Percentiles rank a stretch among this genome's conserved stretches.
These are phyloP conservation scores for Pyrenophora teres DNA, from an alignment of 2,329 filamentous ascomycete genomes.

Conservation along the genomic window DNA sequence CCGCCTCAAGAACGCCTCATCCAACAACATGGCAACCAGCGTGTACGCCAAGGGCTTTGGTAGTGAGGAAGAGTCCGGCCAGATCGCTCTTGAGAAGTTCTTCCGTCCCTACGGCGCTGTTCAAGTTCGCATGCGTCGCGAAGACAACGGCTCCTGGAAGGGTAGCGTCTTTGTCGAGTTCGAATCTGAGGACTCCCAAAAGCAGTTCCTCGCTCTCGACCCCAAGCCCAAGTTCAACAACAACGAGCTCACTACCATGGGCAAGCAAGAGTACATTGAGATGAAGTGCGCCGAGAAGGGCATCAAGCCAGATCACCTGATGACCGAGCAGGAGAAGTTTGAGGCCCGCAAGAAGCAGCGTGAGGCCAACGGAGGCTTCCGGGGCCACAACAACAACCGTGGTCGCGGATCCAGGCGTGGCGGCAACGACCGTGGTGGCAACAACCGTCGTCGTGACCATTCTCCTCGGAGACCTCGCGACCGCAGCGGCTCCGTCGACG, in stretches of 20 bases:
- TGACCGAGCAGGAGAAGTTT: conserved; percentile 32
- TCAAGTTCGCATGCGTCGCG: conserved; percentile 83
- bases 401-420: conserved; percentile 37
- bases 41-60: conserved; percentile 96
- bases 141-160: conserved; percentile 76
- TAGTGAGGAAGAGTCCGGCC: conserved; percentile 77
- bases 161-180: conserved; percentile 97
- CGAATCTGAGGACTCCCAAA: conserved; percentile 73
- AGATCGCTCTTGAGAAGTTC: conserved; percentile 93
- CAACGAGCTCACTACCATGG: conserved; percentile 78
- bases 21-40: conserved; percentile 71
- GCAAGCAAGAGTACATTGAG: conserved; percentile 81
- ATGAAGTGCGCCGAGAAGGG: conserved; percentile 54
- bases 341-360: conserved; percentile 16
- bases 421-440: conserved; percentile 24
- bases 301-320: conserved; percentile 50
- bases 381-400: conserved; percentile 25
- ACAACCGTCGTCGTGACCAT: conserved; percentile 32
- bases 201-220: conserved; percentile 79
- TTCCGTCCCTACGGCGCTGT: conserved; percentile 80
- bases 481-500: conserved; percentile 31
- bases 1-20: conserved; percentile 59
- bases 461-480: conserved; percentile 31
- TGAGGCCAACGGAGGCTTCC: conserved; percentile 35
- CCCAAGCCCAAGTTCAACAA: conserved; percentile 84